A percentile compares a stretch with the other conserved stretches of the same genome.
These are phyloP conservation scores for Lanmaoa pseudosensibilis DNA, from an alignment of 768 basidiomycete species.

Conservation along the genomic window DNA sequence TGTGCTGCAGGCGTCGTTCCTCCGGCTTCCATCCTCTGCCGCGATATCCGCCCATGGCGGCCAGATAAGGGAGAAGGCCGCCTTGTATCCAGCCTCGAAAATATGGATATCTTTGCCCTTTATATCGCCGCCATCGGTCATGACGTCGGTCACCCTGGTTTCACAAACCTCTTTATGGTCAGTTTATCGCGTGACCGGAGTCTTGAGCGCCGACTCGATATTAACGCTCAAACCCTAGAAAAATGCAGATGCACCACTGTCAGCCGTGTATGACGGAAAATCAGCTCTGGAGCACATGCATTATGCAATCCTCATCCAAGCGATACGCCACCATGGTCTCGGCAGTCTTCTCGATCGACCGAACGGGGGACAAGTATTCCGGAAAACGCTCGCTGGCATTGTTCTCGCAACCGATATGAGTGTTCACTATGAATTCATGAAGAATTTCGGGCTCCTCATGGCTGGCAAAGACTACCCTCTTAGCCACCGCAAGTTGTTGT, in stretches of 20 bases:
- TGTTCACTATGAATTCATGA: slow-evolving; percentile 84
- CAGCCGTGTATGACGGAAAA: slow-evolving; percentile 83
- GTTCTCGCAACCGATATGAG: slow-evolving; percentile 96
- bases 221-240: slow-evolving; percentile 50
- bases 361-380: slow-evolving; percentile 46
- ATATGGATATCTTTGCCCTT: slow-evolving; percentile 78
- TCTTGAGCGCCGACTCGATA: not conserved
- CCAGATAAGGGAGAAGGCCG: slow-evolving; percentile 40
- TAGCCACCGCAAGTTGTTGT: slow-evolving; percentile 56
- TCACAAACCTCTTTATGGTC: slow-evolving; percentile 93
- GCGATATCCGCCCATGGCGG: slow-evolving; percentile 37
- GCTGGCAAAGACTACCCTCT: slow-evolving; percentile 40
- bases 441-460: slow-evolving; percentile 54
- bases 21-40: slow-evolving; percentile 58
- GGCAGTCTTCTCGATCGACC: slow-evolving; percentile 64
- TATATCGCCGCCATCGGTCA: slow-evolving; percentile 95
- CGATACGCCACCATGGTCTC: slow-evolving; percentile 80
- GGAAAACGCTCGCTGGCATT: slow-evolving; percentile 74
- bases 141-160: slow-evolving; percentile 95
- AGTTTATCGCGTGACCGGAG: slow-evolving; percentile 27
- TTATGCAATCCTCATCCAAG: slow-evolving; percentile 73
- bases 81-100: slow-evolving; percentile 45
- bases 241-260: slow-evolving; percentile 90
- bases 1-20: slow-evolving; percentile 79
- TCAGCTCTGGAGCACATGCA: slow-evolving; percentile 94